Base-by-base conservation (phyloP, 116 monocot species). In the Dioscorea cayenensis region DNA sequence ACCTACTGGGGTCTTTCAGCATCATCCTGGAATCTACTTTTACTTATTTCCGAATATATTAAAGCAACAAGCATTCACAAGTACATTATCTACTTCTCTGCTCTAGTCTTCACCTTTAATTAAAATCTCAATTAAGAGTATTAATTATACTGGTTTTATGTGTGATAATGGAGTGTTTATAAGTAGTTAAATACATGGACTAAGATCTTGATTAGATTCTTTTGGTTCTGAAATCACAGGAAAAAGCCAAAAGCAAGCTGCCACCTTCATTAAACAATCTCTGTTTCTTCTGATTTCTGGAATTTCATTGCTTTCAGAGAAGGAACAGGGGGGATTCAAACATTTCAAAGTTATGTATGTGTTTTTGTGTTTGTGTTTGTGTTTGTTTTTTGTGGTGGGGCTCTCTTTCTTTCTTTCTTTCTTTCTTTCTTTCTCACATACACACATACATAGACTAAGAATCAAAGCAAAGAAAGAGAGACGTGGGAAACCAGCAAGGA, bases 161-260 rank as follows among this genome's bases (percentile, higher is more conserved):
- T 43, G 2, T 43, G 8, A 43, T 43, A 43, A 43, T 43, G 43
- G 12, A 43, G 43, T 43, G 43, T 9, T 43, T 43, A 7, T 6
- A 32, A 43, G 43, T 43, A 6, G 32, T 32, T 32, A 32, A 1
- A 71, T 80, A 66, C 75, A 75, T 85, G 80, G 69, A 68, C 75
- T 81, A 76, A 75, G 79, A 77, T 75, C 71, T 75, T 77, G 82
- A 81, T 90, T 84, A 81, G 84, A 87, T 87, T 90, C 82, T 66
- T 78, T 43, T 80, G 76, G 81, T 88, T 85, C 83, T 69, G 70
- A 61, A 64, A 69, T 75, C 83, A 76, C 43, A 67, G 78, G 66
- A 87, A 43, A 84, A 84, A 77, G 77, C 91, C 88, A 91, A 85
- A 69, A 65, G 72, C 83, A 85, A 72, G 73, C 71, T 67, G 71